Base-by-base conservation (phyloP, 495 filamentous ascomycete genomes). In the Trichoderma erinaceum region DNA sequence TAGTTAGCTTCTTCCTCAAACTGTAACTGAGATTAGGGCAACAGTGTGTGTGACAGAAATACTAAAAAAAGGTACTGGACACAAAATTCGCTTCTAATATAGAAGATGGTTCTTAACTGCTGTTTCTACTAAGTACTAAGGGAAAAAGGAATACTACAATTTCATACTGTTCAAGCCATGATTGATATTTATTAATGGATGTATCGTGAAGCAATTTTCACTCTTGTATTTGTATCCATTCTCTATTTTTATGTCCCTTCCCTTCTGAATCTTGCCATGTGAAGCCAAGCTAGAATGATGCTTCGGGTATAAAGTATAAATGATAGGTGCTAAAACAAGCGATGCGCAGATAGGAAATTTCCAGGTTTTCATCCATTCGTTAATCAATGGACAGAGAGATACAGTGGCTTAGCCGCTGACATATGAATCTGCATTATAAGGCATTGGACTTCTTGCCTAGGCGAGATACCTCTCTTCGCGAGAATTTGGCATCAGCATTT, bases 401-500 rank as follows among this genome's bases (percentile, higher is more conserved):
- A 38, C 7, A 38, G 35, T 38, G 35, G 8, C 35, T 10, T 7
- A 38, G 35, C 5, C 35, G 35, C 35, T 10, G 8, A 38, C 35
- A 38, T 52, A 1, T 8, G 21, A 52, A 52, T 29, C 1, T 11
- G 48, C n/a, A 25, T 23, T 23, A 52, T 52, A 23, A 52, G 10
- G 48, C 48, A 21, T 21, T 52, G 18, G 48, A 23, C n/a, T 52
- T 66, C 64, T 66, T 66, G 6, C 64, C 64, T 38, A 66, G 64
- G 6, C 78, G 73, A 3, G 74, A 73, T 32, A 81, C 50, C 35
- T 79, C 80, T 48, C 73, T 74, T 8, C 80, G 72, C 23, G 74
- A 73, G 38, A 74, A 75, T 7, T 64, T 67, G 61, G 70, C 72
- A n/a, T 78, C 78, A 16, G 75, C 73, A 56, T 82, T 79, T 46